phyloP scores from a whole-genome alignment of 768 basidiomycete genomes.

The Chalciporus pseudorubinellus region DNA sequence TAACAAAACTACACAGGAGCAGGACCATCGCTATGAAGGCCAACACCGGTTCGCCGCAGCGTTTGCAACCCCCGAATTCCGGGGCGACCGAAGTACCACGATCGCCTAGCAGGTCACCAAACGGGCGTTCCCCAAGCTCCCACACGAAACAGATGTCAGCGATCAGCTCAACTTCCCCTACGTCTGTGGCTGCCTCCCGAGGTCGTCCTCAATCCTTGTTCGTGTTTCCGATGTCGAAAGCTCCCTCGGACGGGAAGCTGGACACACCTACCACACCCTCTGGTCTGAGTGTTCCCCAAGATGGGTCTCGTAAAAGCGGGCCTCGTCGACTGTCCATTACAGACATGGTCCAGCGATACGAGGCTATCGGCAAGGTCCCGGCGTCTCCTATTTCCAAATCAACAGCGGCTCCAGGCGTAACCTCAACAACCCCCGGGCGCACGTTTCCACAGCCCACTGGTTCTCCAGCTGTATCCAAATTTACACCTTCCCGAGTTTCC shows the following conservation, averaged over 20 bases:
- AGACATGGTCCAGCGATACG: constrained; percentile 82
- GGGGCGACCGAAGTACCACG: constrained; percentile 18
- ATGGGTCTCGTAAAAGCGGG: constrained; percentile 38
- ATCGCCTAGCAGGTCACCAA: constrained; percentile 31
- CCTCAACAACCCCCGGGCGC: constrained; percentile 20
- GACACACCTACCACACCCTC: constrained; percentile 33
- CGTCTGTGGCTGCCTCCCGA: constrained; percentile 39
- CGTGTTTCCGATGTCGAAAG: constrained; percentile 51
- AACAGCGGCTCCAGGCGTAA: constrained; percentile 8
- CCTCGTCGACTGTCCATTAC: constrained; percentile 74
- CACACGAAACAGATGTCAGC: constrained; percentile 33
- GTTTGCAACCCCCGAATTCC: constrained; percentile 18
- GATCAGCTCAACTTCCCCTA: constrained; percentile 20
- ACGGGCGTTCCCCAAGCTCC: constrained; percentile 24
- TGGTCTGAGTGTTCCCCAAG: constrained; percentile 47
- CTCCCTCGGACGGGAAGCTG: constrained; percentile 40
- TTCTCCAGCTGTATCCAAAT: constrained; percentile 25
- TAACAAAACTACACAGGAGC: constrained; percentile 17
- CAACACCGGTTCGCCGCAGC: constrained; percentile 25
- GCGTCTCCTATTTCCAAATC: constrained; percentile 35
- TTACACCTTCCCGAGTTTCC: constrained; percentile 21
- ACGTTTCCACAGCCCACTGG: constrained; percentile 15
- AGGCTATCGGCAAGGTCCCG: constrained; percentile 51
- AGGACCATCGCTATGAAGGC: constrained; percentile 21
- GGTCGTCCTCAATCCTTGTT: constrained; percentile 83